These are phyloP conservation scores for Mrakia gelida DNA, from an alignment of 768 basidiomycete species.

Conservation along the genomic window DNA sequence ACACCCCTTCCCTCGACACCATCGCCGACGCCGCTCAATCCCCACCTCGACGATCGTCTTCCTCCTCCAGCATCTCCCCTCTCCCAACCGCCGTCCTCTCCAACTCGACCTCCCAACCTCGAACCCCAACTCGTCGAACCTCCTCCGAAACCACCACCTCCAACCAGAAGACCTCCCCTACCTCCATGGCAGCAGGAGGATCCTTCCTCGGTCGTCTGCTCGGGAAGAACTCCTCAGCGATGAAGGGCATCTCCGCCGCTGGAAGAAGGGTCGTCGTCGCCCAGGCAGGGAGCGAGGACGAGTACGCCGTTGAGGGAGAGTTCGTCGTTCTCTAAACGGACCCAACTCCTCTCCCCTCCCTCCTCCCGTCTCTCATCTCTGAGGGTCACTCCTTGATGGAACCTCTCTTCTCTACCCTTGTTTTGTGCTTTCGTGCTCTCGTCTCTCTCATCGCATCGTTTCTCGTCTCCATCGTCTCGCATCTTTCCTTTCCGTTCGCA, in stretches of 20 bases:
- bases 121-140: not conserved
- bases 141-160: not conserved
- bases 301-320: not conserved
- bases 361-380: too few species aligned
- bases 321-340: not conserved
- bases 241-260: too few species aligned
- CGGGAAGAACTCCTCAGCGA: not conserved
- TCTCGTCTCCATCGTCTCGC: too few species aligned
- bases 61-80: not conserved
- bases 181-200: constrained; percentile 19
- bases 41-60: not conserved
- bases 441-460: too few species aligned
- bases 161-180: constrained; percentile 6
- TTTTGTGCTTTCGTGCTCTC: too few species aligned
- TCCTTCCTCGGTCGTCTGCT: constrained; percentile 25
- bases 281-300: not conserved
- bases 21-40: not conserved
- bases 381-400: too few species aligned
- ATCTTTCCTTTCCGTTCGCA: too few species aligned
- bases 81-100: not conserved
- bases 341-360: too few species aligned
- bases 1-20: not conserved
- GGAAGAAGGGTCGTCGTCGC: not conserved
- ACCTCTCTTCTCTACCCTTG: too few species aligned
- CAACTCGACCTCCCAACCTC: not conserved